Evolutionary conservation across 345 rosid species (phyloP).

Genomic region (Heritiera littoralis): DNA sequence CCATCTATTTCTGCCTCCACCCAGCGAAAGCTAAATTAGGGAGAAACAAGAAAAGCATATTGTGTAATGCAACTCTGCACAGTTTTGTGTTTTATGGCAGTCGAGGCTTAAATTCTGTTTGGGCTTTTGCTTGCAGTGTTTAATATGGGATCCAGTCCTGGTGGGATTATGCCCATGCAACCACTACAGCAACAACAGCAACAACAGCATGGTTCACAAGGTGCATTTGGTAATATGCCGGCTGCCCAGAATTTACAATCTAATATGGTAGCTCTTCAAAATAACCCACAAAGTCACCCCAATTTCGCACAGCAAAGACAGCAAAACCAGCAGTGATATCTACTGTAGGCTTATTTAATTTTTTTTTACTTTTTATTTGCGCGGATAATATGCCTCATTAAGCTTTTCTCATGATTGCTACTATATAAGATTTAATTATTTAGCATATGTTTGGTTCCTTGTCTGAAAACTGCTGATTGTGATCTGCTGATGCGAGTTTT

Average conservation of each 20-base stretch:
- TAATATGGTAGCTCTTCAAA: constrained; percentile 69
- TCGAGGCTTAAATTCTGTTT: not conserved
- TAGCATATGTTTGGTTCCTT: no score
- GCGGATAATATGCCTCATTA: no score
- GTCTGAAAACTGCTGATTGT: no score
- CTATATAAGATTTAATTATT: no score
- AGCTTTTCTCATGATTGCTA: no score
- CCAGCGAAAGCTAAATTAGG: not conserved
- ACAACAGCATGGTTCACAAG: constrained; percentile 58
- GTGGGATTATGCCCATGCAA: constrained; percentile 65
- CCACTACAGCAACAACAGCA: constrained; percentile 57
- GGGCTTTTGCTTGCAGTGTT: constrained; percentile 59
- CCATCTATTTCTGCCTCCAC: not conserved
- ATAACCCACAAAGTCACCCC: constrained; percentile 57
- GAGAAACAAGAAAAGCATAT: not conserved
- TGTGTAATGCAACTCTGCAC: not conserved
- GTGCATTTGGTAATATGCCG: constrained; percentile 63
- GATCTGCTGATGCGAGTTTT: no score
- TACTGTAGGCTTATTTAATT: not conserved
- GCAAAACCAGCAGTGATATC: constrained; percentile 66
- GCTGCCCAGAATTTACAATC: constrained; percentile 69
- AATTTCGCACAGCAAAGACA: constrained; percentile 70
- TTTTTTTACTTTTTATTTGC: no score
- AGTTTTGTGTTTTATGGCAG: not conserved
- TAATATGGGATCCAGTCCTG: constrained; percentile 71